Evolutionary conservation across 2,329 filamentous ascomycete species (phyloP).

Genomic region (Ambrosiella cleistominuta): DNA sequence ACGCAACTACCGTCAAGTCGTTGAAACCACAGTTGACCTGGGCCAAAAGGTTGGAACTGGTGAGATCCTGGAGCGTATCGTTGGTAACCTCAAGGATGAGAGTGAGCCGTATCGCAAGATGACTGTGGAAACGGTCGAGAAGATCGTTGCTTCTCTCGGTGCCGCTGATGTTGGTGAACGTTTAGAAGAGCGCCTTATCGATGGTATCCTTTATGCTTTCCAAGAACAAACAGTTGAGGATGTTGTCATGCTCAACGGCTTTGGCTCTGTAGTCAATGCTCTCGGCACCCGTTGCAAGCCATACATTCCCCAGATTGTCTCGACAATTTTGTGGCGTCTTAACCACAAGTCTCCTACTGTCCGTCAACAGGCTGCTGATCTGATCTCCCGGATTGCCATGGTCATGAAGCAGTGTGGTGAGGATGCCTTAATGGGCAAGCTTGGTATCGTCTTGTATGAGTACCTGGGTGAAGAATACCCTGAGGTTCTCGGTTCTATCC

Average conservation of each 20-base stretch:
- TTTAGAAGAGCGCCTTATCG: conserved; percentile 81
- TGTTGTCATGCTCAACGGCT: conserved; percentile 88
- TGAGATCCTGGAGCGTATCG: conserved; percentile 84
- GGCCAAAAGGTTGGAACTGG: conserved; percentile 95
- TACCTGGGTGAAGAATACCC: conserved; percentile 98
- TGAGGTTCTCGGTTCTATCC: conserved; percentile 88
- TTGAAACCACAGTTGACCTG: conserved; percentile 93
- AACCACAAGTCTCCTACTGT: conserved; percentile 98
- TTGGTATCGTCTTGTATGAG: conserved; percentile 89
- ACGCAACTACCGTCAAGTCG: conserved; percentile 92
- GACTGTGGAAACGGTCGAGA: conserved; percentile 96
- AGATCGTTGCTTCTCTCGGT: conserved; percentile 80
- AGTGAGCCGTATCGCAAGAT: conserved; percentile 97
- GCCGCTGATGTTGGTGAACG: conserved; percentile 87
- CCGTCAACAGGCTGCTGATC: conserved; percentile 86
- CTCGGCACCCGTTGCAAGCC: conserved; percentile 87
- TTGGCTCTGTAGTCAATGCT: conserved; percentile 92
- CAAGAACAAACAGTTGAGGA: conserved; percentile 97
- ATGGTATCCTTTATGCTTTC: conserved; percentile 90
- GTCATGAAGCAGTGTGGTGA: conserved; percentile 99
- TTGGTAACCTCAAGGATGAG: conserved; percentile 93
- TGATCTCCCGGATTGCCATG: conserved; percentile 92
- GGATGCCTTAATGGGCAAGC: conserved; percentile 86
- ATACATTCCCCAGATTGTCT: conserved; percentile 91
- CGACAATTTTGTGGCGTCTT: conserved; percentile 84